A percentile compares a stretch with the other conserved stretches of the same genome.
These are phyloP conservation scores for Vararia minispora DNA, from an alignment of 768 basidiomycete species.

Conservation along the genomic window DNA sequence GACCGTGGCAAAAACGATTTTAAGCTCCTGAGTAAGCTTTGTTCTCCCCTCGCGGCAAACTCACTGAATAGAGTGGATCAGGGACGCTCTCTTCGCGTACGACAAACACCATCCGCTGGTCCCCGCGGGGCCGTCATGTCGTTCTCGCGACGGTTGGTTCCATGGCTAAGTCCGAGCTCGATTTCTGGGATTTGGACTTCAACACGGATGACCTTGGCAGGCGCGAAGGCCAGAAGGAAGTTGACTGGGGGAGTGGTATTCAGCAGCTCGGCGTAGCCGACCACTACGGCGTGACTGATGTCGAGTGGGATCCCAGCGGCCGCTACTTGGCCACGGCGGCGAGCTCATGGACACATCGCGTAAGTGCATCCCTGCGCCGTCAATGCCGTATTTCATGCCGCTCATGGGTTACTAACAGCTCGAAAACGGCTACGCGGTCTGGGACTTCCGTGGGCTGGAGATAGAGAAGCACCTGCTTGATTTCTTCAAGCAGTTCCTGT, in stretches of 20 bases:
- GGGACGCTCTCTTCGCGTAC: conserved; percentile 73
- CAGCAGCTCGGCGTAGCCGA: conserved; percentile 80
- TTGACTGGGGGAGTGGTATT: conserved; percentile 85
- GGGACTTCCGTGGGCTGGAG: conserved; percentile 98
- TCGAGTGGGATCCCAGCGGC: conserved; percentile 97
- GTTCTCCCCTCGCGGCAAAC: conserved; percentile 4
- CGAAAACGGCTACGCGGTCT: conserved; percentile 92
- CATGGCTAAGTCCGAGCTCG: conserved; percentile 89
- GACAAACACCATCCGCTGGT: conserved; percentile 94
- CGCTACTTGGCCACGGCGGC: conserved; percentile 89
- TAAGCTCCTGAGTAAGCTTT: conserved; percentile 63
- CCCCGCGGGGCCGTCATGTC: conserved; percentile 90
- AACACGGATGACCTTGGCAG: conserved; percentile 50
- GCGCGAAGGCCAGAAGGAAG: conserved; percentile 36
- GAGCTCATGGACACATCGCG: conserved; percentile 90
- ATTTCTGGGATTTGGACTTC: conserved; percentile 99
- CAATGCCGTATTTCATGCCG: not conserved
- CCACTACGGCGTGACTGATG: conserved; percentile 95
- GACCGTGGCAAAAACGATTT: conserved; percentile 93
- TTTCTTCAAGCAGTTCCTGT: conserved; percentile 97
- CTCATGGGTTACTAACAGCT: conserved; percentile 46
- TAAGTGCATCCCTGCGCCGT: conserved; percentile 26
- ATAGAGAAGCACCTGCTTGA: conserved; percentile 82
- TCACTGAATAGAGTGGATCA: conserved; percentile 19
- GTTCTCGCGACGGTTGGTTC: conserved; percentile 95